phyloP scores from a whole-genome alignment of 805 yeast genomes.

The Starmerella roubikii region DNA sequence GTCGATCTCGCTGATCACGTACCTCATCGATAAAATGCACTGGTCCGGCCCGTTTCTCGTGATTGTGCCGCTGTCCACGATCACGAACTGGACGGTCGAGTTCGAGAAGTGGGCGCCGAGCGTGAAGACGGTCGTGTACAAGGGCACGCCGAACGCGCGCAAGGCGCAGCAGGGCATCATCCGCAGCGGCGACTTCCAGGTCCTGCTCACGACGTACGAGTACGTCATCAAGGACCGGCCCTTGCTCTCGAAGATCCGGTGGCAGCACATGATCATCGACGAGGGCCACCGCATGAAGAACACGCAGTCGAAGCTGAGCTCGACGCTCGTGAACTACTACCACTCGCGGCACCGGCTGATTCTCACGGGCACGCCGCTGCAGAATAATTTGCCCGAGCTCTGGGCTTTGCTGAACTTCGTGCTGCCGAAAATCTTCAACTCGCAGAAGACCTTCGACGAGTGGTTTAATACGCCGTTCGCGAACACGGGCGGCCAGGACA shows the following conservation, averaged over 20 bases:
- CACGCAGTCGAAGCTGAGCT: conserved; percentile 73
- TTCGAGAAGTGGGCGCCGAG: conserved; percentile 97
- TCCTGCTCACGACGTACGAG: conserved; percentile 83
- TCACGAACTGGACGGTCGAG: conserved; percentile 91
- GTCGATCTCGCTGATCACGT: conserved; percentile 74
- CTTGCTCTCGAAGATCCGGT: conserved; percentile 59
- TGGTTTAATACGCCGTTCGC: conserved; percentile 99
- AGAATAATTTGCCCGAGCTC: conserved; percentile 85
- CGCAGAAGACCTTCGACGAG: conserved; percentile 92
- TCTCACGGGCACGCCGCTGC: conserved; percentile 94
- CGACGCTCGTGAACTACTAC: conserved; percentile 69
- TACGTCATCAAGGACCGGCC: conserved; percentile 85
- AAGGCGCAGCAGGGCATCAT: conserved; percentile 59
- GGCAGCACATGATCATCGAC: conserved; percentile 97
- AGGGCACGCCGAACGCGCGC: conserved; percentile 84
- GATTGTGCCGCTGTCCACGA: conserved; percentile 85
- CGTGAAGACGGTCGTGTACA: conserved; percentile 68
- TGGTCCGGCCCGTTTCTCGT: conserved; percentile 79
- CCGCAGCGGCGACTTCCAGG: conserved; percentile 71
- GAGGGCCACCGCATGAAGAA: conserved; percentile 99
- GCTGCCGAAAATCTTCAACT: conserved; percentile 88
- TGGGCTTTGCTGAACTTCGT: conserved; percentile 95
- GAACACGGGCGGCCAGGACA: conserved; percentile 91
- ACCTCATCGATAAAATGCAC: conserved; percentile 62
- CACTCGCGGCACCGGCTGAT: conserved; percentile 78